Conservation (phyloP, 371 early-diverging fungal genomes). For the Circinella umbellata region DNA sequence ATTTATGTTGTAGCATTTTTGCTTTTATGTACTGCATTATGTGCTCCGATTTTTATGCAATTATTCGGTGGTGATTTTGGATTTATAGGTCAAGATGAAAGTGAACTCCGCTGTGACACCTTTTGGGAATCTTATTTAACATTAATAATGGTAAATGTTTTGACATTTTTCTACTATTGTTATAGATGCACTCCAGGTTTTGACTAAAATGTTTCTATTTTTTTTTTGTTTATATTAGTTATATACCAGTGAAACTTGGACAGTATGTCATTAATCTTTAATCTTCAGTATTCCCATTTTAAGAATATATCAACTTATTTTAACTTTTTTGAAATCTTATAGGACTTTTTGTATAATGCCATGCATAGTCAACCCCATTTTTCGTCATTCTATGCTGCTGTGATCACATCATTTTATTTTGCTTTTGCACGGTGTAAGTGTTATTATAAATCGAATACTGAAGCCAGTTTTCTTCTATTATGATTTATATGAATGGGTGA, state of each 20-base stretch:
- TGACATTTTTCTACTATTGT: too few relatives aligned
- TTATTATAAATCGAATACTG: too few relatives aligned
- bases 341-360: conserved; percentile 55
- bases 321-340: not conserved
- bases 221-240: conserved; percentile 28
- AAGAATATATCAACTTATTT: not conserved
- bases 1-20: conserved; percentile 49
- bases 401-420: conserved; percentile 55
- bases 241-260: conserved; percentile 67
- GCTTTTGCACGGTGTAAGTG: conserved; percentile 61
- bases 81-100: conserved; percentile 24
- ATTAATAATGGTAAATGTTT: conserved; percentile 49
- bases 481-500: too few relatives aligned
- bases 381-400: conserved; percentile 52
- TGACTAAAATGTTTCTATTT: not conserved
- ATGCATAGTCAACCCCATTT: conserved; percentile 54
- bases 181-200: too few relatives aligned
- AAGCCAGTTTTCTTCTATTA: not conserved
- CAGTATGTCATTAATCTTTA: conserved; percentile 27
- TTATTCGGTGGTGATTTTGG: conserved; percentile 54
- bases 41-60: conserved; percentile 51
- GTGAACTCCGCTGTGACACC: conserved; percentile 43
- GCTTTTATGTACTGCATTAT: conserved; percentile 44
- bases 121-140: conserved; percentile 54
- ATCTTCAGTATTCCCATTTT: not conserved